Conservation (phyloP, 2,329 filamentous ascomycete genomes). For the Paecilomyces niveus region DNA sequence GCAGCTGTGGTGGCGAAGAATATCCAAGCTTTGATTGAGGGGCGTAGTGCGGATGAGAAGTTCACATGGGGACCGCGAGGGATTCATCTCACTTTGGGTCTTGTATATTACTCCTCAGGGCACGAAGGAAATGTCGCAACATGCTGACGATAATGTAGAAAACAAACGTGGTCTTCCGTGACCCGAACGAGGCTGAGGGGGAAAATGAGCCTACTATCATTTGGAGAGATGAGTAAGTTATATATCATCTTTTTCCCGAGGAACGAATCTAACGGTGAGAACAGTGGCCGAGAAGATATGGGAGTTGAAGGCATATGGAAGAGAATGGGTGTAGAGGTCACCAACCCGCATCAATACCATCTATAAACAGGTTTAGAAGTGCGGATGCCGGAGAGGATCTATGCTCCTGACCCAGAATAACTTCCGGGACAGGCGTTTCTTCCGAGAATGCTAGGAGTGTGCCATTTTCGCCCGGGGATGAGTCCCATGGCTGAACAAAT, state of each 20-base stretch:
- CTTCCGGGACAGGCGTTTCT: neutral
- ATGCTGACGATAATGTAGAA: conserved; percentile 15
- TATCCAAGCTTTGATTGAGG: conserved; percentile 25
- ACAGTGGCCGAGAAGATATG: conserved; percentile 30
- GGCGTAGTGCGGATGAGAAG: conserved; percentile 13
- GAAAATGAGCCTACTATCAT: conserved; percentile 27
- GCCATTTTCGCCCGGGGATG: neutral
- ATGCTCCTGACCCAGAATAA: neutral
- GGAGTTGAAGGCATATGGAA: conserved; percentile 30
- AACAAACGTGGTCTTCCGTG: conserved; percentile 31
- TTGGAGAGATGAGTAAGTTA: conserved; percentile 24
- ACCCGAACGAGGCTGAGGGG: conserved; percentile 25
- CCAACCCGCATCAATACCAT: conserved; percentile 25
- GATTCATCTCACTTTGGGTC: conserved; percentile 27
- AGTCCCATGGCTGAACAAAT: neutral
- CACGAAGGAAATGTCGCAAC: conserved; percentile 1
- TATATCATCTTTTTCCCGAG: neutral
- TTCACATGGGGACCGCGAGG: conserved; percentile 21
- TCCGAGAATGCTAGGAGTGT: no score
- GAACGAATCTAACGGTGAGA: conserved; percentile 7
- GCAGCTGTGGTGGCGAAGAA: conserved; percentile 26
- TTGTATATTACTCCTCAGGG: conserved; percentile 16
- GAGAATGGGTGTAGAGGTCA: conserved; percentile 21
- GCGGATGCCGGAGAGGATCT: neutral
- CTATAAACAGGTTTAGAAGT: conserved; percentile 11